Conservation (phyloP, 352 stramenopile genomes). For the Globisporangium camurandrum region DNA sequence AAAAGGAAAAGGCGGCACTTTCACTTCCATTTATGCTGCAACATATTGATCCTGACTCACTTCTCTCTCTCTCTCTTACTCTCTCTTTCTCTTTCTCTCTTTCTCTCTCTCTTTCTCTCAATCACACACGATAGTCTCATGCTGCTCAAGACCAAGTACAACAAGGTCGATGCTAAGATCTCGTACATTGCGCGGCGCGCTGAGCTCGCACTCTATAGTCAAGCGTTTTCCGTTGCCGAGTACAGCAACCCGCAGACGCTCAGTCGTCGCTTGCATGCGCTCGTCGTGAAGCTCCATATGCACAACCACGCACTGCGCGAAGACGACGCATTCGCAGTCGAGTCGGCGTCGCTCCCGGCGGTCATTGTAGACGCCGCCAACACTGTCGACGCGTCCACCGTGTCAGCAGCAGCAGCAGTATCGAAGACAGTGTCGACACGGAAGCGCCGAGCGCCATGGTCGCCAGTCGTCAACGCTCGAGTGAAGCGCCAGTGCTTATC, state of each 20-base stretch:
- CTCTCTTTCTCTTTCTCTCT: too few species aligned
- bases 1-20: too few species aligned
- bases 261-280: conserved; percentile 40
- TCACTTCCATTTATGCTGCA: too few species aligned
- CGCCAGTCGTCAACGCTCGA: too few species aligned
- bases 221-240: conserved; percentile 39
- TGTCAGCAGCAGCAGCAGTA: neutral
- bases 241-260: conserved; percentile 53
- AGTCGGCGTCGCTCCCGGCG: conserved; percentile 7
- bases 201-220: conserved; percentile 45
- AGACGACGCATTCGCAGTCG: conserved; percentile 22
- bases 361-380: neutral
- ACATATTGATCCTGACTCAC: too few species aligned
- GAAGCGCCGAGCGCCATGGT: too few species aligned
- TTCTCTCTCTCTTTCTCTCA: too few species aligned
- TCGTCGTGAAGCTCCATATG: conserved; percentile 56
- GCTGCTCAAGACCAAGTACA: conserved; percentile 58
- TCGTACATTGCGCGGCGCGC: conserved; percentile 52
- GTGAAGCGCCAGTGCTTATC: neutral
- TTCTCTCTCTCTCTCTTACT: too few species aligned
- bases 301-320: conserved; percentile 37
- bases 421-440: neutral
- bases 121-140: conserved; percentile 32
- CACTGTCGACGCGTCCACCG: neutral
- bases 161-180: conserved; percentile 47